Evolutionary conservation across 306 rosid species (phyloP).

Genomic region (Acacia confusa): DNA sequence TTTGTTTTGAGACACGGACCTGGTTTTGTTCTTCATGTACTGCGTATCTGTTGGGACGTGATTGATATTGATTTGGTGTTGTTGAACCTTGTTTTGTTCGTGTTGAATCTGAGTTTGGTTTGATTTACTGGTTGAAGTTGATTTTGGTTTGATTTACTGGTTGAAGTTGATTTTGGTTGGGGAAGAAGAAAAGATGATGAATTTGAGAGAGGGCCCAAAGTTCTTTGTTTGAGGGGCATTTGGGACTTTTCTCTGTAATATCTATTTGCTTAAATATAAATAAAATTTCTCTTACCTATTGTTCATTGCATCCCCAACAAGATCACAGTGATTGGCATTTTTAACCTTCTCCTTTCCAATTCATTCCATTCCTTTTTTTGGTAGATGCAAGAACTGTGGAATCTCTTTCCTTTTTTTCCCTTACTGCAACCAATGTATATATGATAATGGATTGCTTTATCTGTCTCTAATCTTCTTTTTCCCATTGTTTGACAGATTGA

Average conservation of each 20-base stretch:
- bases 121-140: not conserved
- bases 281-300: not conserved
- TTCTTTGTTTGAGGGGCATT: not conserved
- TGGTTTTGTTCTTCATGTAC: not conserved
- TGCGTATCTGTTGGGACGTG: not conserved
- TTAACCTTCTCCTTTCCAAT: not conserved
- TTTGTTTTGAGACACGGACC: not conserved
- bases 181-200: not conserved
- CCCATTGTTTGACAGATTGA: constrained; percentile 32
- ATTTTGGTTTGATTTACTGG: not conserved
- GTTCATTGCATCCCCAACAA: not conserved
- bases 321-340: not conserved
- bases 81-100: not conserved
- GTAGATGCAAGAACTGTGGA: not conserved
- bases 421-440: not conserved
- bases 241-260: not conserved
- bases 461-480: constrained; percentile 8
- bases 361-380: not conserved
- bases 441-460: not conserved
- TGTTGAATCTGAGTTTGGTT: not conserved
- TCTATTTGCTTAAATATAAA: not conserved
- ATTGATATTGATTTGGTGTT: not conserved
- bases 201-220: not conserved
- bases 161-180: not conserved
- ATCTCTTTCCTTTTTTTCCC: not conserved